phyloP scores from a whole-genome alignment of 495 filamentous ascomycete species.

The Xylaria castorea region DNA sequence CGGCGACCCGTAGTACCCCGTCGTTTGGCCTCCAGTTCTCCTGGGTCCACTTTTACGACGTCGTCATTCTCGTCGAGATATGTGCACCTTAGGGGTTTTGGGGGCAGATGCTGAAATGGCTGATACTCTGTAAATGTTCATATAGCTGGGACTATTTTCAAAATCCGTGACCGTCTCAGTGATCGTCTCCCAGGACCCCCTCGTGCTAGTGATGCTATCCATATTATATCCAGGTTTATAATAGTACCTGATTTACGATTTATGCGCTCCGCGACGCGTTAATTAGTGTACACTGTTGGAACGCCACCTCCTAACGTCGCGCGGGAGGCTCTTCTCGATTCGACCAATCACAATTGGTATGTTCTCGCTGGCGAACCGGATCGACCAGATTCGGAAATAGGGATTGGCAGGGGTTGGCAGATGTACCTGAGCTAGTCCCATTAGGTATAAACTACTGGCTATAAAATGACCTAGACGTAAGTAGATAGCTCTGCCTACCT shows the following conservation, averaged over 20 bases:
- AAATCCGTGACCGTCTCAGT: no score
- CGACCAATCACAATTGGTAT: not conserved
- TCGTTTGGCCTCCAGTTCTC: no score
- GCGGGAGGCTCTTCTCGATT: conserved; percentile 8
- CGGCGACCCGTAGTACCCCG: not conserved
- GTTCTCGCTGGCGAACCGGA: conserved; percentile 2
- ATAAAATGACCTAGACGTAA: no score
- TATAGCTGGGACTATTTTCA: no score
- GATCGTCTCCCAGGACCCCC: no score
- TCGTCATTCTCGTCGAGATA: no score
- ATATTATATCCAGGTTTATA: not conserved
- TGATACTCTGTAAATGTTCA: no score
- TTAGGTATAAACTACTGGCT: not conserved
- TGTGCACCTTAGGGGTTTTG: no score
- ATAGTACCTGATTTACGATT: conserved; percentile 4
- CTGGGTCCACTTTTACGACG: no score
- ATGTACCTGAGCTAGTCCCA: conserved; percentile 5
- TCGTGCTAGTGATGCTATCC: not conserved
- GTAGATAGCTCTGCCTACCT: not conserved
- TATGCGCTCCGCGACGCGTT: conserved; percentile 17
- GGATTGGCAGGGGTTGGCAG: conserved; percentile 10
- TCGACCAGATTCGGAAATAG: conserved; percentile 24
- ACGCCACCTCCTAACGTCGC: conserved; percentile 5
- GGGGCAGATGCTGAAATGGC: no score
- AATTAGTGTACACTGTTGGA: not conserved